These are phyloP conservation scores for Clonostachys solani DNA, from an alignment of 2,329 filamentous ascomycete genomes.

Conservation along the genomic window DNA sequence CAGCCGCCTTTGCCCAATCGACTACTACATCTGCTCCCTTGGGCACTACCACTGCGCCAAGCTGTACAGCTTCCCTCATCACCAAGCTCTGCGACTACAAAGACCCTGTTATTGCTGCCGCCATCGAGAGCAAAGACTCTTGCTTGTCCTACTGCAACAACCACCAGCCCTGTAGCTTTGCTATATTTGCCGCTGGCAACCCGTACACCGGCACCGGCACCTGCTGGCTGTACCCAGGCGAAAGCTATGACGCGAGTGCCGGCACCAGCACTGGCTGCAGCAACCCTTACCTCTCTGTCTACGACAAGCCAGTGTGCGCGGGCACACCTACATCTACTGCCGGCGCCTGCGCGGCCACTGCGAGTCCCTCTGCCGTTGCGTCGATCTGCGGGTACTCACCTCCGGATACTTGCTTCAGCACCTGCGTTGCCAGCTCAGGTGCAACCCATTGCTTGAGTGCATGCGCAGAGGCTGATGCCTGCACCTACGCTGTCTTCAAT, in stretches of 20 bases:
- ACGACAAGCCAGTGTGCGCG: constrained; percentile 12
- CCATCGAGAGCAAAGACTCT: constrained; percentile 8
- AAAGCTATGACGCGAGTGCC: constrained; percentile 13
- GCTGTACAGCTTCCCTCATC: constrained; percentile 17
- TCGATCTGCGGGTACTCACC: constrained; percentile 20
- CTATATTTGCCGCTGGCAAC: constrained; percentile 18
- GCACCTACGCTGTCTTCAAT: constrained; percentile 19
- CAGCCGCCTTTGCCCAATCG: too few species aligned
- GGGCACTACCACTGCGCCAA: constrained; percentile 12
- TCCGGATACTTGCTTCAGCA: constrained; percentile 14
- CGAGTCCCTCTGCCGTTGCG: constrained; percentile 18
- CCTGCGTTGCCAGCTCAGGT: constrained; percentile 12
- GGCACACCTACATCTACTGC: constrained; percentile 9
- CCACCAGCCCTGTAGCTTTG: constrained; percentile 20
- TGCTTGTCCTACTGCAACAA: constrained; percentile 22
- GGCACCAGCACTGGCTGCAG: constrained; percentile 9
- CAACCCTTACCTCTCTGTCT: constrained; percentile 10
- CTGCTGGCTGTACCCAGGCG: constrained; percentile 21
- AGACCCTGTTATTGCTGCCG: constrained; percentile 12
- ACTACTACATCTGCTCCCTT: background rate
- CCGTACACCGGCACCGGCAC: constrained; percentile 16
- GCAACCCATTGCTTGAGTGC: constrained; percentile 14
- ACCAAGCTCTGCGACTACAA: constrained; percentile 18
- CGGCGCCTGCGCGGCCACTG: constrained; percentile 16
- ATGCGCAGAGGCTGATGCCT: constrained; percentile 15